Percentiles rank a stretch among this genome's conserved stretches.
phyloP scores from a whole-genome alignment of 176 grass and related monocot species.

The Dendrocalamus sinicus region DNA sequence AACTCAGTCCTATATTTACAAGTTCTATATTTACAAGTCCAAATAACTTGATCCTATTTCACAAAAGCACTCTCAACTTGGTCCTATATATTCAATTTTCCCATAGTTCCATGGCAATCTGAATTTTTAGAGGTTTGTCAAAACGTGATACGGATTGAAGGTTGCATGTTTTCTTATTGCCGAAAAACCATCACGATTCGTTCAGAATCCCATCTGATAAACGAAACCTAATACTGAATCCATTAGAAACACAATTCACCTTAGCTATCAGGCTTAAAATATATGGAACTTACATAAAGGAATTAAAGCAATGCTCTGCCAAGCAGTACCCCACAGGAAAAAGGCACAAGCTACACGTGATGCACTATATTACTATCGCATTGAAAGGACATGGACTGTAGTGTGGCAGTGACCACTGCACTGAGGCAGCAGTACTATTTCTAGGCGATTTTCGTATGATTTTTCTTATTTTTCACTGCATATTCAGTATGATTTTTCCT shows the following conservation, averaged over 20 bases:
- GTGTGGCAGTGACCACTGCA: background rate
- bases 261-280: constrained; percentile 25
- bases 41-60: no score
- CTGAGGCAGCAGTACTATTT: background rate
- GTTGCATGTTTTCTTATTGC: background rate
- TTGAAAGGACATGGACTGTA: background rate
- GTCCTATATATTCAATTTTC: no score
- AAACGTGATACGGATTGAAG: background rate
- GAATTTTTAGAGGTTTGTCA: background rate
- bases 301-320: background rate
- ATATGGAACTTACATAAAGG: background rate
- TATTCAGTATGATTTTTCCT: background rate
- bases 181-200: background rate
- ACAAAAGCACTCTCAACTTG: no score
- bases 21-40: no score
- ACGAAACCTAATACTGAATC: background rate
- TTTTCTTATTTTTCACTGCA: background rate
- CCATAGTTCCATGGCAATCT: background rate
- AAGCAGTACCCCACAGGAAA: background rate
- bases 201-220: background rate
- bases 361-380: background rate
- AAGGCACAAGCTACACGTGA: background rate
- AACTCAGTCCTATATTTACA: no score
- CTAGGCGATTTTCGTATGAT: background rate
- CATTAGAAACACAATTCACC: background rate